Base-by-base conservation (phyloP, 345 rosid species). In the Alliaria petiolata region DNA sequence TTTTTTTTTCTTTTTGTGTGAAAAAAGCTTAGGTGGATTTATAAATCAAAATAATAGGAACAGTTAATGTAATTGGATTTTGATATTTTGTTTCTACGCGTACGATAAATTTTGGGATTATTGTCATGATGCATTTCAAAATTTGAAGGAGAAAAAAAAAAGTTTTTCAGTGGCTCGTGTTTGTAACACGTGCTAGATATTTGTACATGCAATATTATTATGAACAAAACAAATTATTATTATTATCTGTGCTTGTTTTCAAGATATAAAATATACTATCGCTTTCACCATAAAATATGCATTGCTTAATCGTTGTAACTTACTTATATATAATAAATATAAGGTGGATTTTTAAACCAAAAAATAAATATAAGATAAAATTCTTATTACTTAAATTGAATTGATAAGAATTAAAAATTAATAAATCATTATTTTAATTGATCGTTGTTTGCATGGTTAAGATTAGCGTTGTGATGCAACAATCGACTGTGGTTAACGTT, bases 101-200 rank as follows among this genome's bases (percentile, higher is more conserved):
- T 39, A 39, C 1, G 22, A n/a, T 70, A 13, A 8, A 42, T 33
- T 68, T 43, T 33, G 6, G 36, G 19, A 30, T 13, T 15, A 25
- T 68, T 58, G 44, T 40, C 38, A 31, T 20, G 28, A 9, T 71
- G 69, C 15, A 71, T 42, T 62, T 58, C 49, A 8, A 47, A 35
- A 22, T 42, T 22, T 3, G 4, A 3, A 14, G 16, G 26, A 12
- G 15, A 52, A 28, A 5, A n/a, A n/a, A n/a, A n/a, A n/a, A n/a
- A n/a, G n/a, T 2, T 50, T 54, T 9, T 50, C 4, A 53, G 56
- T 62, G 76, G 45, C 22, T 54, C 13, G 46, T 58, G 47, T 9
- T 69, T 47, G 39, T 46, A 58, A 58, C 40, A 58, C 74, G 65
- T 62, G 56, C 56, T 62, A 33, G 56, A 22, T 62, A 62, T 31